phyloP scores from a whole-genome alignment of 2,329 filamentous ascomycete genomes.

The Colletotrichum salicis region DNA sequence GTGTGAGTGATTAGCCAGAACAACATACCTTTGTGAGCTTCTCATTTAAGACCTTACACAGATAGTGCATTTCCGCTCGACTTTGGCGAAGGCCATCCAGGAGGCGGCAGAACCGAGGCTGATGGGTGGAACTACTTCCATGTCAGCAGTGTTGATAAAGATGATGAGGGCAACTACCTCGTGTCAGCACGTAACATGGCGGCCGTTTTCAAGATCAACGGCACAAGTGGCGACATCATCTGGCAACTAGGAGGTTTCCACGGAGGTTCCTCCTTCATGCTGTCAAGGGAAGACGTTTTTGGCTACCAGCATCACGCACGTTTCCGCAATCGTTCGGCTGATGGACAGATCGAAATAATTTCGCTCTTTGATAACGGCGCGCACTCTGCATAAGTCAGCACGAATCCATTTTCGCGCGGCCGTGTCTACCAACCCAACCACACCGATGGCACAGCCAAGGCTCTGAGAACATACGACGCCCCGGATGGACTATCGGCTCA shows the following conservation, averaged over 20 bases:
- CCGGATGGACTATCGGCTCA: constrained; percentile 30
- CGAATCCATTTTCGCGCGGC: constrained; percentile 24
- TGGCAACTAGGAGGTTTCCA: constrained; percentile 64
- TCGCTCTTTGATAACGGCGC: constrained; percentile 64
- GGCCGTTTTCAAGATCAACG: constrained; percentile 58
- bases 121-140: constrained; percentile 65
- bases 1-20: constrained; percentile 5
- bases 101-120: constrained; percentile 33
- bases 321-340: constrained; percentile 51
- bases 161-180: constrained; percentile 60
- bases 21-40: not conserved
- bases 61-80: constrained; percentile 17
- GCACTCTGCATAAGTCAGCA: constrained; percentile 37
- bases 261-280: constrained; percentile 49
- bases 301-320: constrained; percentile 64
- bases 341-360: constrained; percentile 59
- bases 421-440: constrained; percentile 35
- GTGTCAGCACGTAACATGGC: constrained; percentile 62
- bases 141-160: constrained; percentile 66
- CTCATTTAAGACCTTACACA: not conserved
- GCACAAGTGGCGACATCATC: constrained; percentile 57
- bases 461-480: constrained; percentile 25
- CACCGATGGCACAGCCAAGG: constrained; percentile 18
- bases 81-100: constrained; percentile 21
- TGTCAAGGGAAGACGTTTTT: constrained; percentile 50